Evolutionary conservation across 2,329 filamentous ascomycete species (phyloP).

Genomic region (Chlorencoelia australis): DNA sequence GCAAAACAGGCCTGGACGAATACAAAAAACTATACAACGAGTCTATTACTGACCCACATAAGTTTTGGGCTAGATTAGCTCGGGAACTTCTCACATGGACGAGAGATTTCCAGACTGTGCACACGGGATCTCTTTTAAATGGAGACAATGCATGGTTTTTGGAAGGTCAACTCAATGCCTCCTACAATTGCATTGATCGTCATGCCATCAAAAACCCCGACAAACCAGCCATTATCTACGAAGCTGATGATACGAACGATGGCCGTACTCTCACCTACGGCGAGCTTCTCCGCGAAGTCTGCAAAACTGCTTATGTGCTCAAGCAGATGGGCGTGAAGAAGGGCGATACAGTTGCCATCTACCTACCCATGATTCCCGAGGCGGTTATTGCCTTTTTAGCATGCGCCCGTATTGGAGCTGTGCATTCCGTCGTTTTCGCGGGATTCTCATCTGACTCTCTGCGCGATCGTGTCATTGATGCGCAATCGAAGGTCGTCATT

Average conservation of each 20-base stretch:
- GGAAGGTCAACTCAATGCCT: constrained; percentile 88
- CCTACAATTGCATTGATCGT: constrained; percentile 94
- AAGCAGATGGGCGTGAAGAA: constrained; percentile 95
- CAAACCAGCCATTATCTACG: constrained; percentile 95
- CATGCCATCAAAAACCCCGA: constrained; percentile 93
- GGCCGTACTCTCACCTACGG: constrained; percentile 87
- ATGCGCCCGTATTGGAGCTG: constrained; percentile 81
- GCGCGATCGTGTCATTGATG: constrained; percentile 88
- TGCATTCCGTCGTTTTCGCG: constrained; percentile 96
- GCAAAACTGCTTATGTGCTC: constrained; percentile 73
- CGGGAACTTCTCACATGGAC: constrained; percentile 87
- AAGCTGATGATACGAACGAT: constrained; percentile 82
- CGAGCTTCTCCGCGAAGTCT: constrained; percentile 89
- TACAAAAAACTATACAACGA: constrained; percentile 63
- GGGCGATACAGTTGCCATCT: constrained; percentile 94
- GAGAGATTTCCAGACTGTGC: constrained; percentile 83
- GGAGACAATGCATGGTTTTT: constrained; percentile 93
- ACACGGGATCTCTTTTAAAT: constrained; percentile 60
- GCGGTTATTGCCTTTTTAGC: constrained; percentile 86
- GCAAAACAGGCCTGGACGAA: constrained; percentile 46
- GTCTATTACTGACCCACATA: constrained; percentile 80
- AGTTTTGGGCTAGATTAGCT: constrained; percentile 82
- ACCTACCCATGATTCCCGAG: constrained; percentile 98
- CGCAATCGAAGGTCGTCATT: constrained; percentile 84
- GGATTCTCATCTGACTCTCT: constrained; percentile 96